Percentiles rank a stretch among this genome's conserved stretches.
phyloP scores from a whole-genome alignment of 2,329 filamentous ascomycete species.

The Madurella fahalii region DNA sequence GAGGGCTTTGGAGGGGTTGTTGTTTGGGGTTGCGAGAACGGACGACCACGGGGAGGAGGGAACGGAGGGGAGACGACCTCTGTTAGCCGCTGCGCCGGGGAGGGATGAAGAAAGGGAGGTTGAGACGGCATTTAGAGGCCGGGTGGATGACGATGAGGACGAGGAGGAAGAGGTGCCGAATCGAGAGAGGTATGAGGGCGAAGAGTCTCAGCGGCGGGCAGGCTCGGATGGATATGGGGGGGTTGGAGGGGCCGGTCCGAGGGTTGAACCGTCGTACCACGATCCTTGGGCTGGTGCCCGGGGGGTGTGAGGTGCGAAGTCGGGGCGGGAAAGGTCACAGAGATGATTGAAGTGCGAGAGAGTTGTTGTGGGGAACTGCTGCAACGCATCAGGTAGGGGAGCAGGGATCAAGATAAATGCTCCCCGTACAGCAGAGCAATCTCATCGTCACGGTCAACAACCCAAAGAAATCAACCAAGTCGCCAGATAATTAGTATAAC shows the following conservation, averaged over 20 bases:
- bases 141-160: neutral
- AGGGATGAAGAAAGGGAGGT: neutral
- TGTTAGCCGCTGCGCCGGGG: slow-evolving; percentile 2
- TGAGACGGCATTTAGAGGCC: neutral
- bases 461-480: too few species aligned
- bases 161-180: neutral
- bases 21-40: neutral
- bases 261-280: slow-evolving; percentile 16
- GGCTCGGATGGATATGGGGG: slow-evolving; percentile 3
- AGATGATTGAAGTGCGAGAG: neutral
- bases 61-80: neutral
- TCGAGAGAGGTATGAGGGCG: neutral
- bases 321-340: neutral
- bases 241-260: slow-evolving; percentile 2
- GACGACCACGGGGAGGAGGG: neutral
- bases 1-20: neutral
- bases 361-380: neutral
- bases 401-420: too few species aligned
- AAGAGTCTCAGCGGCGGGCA: neutral
- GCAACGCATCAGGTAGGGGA: too few species aligned
- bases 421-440: too few species aligned
- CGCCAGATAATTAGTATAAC: too few species aligned
- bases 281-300: slow-evolving; percentile 16
- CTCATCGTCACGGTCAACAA: too few species aligned
- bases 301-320: neutral